These are phyloP conservation scores for Decorospora gaudefroyi DNA, from an alignment of 2,329 filamentous ascomycete species.

Conservation along the genomic window DNA sequence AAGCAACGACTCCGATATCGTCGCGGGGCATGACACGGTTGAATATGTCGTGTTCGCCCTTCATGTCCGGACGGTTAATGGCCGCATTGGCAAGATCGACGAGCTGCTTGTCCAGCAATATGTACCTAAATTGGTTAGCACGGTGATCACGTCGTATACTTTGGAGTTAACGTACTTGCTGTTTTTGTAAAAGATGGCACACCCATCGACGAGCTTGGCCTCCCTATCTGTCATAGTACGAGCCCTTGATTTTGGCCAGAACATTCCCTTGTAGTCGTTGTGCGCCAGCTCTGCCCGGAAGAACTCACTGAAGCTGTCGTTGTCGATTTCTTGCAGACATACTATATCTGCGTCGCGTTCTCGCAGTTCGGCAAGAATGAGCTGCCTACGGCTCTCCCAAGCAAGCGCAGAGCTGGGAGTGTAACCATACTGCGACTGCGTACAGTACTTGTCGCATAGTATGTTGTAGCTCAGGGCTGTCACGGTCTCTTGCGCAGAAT, in stretches of 20 bases:
- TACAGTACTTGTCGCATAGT: slow-evolving; percentile 91
- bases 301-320: slow-evolving; percentile 87
- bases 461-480: slow-evolving; percentile 94
- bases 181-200: slow-evolving; percentile 94
- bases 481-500: slow-evolving; percentile 65
- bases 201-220: slow-evolving; percentile 88
- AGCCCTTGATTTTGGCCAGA: slow-evolving; percentile 86
- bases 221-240: slow-evolving; percentile 92
- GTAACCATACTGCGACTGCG: slow-evolving; percentile 83
- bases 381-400: slow-evolving; percentile 84
- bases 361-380: slow-evolving; percentile 81
- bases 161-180: slow-evolving; percentile 64
- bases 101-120: slow-evolving; percentile 89
- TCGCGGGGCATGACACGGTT: slow-evolving; percentile 98
- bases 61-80: slow-evolving; percentile 95
- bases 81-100: slow-evolving; percentile 91
- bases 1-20: slow-evolving; percentile 89
- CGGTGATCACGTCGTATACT: background rate
- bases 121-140: slow-evolving; percentile 58
- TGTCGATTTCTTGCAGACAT: slow-evolving; percentile 91
- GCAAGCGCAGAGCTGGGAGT: slow-evolving; percentile 78
- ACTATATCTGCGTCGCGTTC: slow-evolving; percentile 84
- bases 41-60: slow-evolving; percentile 95
- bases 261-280: slow-evolving; percentile 89
- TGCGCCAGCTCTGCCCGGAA: slow-evolving; percentile 86